A percentile compares a stretch with the other conserved stretches of the same genome.
These are phyloP conservation scores for Amanita pseudoporphyria DNA, from an alignment of 768 basidiomycete species.

Conservation along the genomic window DNA sequence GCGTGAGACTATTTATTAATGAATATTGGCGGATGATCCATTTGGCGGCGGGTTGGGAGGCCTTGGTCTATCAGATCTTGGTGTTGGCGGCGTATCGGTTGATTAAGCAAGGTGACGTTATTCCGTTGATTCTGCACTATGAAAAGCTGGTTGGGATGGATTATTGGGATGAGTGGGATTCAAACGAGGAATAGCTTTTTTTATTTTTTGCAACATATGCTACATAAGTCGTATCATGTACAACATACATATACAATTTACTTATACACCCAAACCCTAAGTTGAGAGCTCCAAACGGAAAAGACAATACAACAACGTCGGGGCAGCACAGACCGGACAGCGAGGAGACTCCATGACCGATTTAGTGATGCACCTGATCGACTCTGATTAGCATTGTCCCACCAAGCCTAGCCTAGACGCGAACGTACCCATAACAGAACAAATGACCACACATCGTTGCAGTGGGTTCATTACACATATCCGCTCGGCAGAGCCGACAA, in stretches of 20 bases:
- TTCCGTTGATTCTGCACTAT: conserved; percentile 42
- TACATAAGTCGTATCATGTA: not conserved
- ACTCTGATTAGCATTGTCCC: not conserved
- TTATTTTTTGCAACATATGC: too few species aligned
- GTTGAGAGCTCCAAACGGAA: conserved; percentile 39
- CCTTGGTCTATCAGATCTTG: conserved; percentile 51
- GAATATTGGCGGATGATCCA: conserved; percentile 61
- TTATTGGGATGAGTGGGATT: conserved; percentile 25
- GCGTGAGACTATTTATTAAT: conserved; percentile 44
- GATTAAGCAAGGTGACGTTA: conserved; percentile 40
- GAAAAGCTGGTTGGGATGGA: conserved; percentile 42
- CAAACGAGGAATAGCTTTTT: conserved; percentile 6
- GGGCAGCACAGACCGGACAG: conserved; percentile 44
- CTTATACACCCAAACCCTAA: not conserved
- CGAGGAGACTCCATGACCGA: conserved; percentile 33
- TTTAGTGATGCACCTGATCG: conserved; percentile 42
- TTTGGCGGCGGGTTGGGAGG: conserved; percentile 57
- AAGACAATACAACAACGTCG: conserved; percentile 44
- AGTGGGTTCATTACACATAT: conserved; percentile 42
- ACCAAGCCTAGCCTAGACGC: not conserved
- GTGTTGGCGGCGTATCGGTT: conserved; percentile 46
- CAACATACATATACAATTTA: not conserved
- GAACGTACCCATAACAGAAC: conserved; percentile 45
- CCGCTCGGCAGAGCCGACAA: conserved; percentile 39
- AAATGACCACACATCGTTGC: conserved; percentile 57